phyloP scores from a whole-genome alignment of 805 yeast species.

The Isabelozyma gotoi region DNA sequence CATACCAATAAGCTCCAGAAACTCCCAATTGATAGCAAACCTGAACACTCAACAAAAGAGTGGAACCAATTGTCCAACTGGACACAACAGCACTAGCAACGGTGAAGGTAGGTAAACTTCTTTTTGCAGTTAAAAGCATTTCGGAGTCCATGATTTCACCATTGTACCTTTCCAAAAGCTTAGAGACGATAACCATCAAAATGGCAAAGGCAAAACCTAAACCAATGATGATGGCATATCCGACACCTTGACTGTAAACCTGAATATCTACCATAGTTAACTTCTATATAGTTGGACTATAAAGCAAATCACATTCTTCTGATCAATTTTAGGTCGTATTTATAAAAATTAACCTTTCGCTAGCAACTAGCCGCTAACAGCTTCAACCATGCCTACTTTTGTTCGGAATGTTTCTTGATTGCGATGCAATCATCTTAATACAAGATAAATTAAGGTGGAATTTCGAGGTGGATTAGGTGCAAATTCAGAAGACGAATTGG shows the following conservation, averaged over 20 bases:
- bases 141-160: constrained; percentile 43
- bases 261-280: constrained; percentile 3
- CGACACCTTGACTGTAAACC: constrained; percentile 18
- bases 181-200: constrained; percentile 33
- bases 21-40: constrained; percentile 41
- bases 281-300: no score
- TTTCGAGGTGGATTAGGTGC: no score
- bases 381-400: no score
- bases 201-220: constrained; percentile 43
- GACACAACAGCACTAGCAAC: constrained; percentile 42
- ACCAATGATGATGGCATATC: constrained; percentile 43
- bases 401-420: no score
- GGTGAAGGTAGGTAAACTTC: constrained; percentile 40
- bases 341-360: no score
- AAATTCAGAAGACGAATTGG: no score
- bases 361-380: no score
- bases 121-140: constrained; percentile 43
- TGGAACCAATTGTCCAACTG: constrained; percentile 50
- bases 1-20: constrained; percentile 35
- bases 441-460: no score
- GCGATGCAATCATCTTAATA: no score
- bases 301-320: no score
- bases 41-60: constrained; percentile 32
- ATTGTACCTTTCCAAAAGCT: constrained; percentile 32
- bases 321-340: no score